These are phyloP conservation scores for Phytophthora pisi DNA, from an alignment of 352 stramenopile species.

Conservation along the genomic window DNA sequence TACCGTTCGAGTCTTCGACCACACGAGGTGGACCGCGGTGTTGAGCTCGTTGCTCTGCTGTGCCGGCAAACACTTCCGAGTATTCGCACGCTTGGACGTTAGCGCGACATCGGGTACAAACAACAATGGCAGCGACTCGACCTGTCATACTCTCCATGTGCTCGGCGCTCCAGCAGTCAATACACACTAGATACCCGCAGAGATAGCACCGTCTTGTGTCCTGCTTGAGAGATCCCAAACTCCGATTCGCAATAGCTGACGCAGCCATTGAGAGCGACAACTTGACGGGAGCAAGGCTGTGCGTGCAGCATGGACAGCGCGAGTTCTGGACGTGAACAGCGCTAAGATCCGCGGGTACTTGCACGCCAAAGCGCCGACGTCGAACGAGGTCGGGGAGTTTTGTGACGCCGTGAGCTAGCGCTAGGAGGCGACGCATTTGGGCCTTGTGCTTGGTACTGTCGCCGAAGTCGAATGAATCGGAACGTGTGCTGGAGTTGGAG, in stretches of 20 bases:
- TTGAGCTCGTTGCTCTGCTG: conserved; percentile 12
- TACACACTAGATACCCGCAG: conserved; percentile 36
- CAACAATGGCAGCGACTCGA: conserved; percentile 20
- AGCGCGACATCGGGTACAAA: conserved; percentile 32
- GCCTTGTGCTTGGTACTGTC: not conserved
- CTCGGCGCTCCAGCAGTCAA: conserved; percentile 32
- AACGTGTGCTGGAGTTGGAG: not conserved
- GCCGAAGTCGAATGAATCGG: not conserved
- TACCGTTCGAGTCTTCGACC: conserved; percentile 3
- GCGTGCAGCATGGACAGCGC: conserved; percentile 57
- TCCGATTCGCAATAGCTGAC: conserved; percentile 15
- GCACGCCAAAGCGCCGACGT: conserved; percentile 49
- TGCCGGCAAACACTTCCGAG: conserved; percentile 26
- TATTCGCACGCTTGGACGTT: conserved; percentile 34
- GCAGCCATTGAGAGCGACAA: conserved; percentile 22
- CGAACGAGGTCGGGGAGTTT: conserved; percentile 47
- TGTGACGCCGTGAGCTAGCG: conserved; percentile 17
- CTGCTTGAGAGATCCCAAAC: conserved; percentile 5
- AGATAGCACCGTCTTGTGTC: conserved; percentile 33
- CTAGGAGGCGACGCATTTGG: conserved; percentile 10
- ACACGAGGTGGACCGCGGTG: conserved; percentile 17
- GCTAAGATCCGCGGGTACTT: conserved; percentile 44
- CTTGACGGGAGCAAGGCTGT: conserved; percentile 30
- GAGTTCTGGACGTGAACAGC: conserved; percentile 43
- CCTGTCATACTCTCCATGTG: conserved; percentile 28